Percentiles rank a stretch among this genome's conserved stretches.
These are phyloP conservation scores for Leccinellum rugosiceps DNA, from an alignment of 768 basidiomycete genomes.

Conservation along the genomic window DNA sequence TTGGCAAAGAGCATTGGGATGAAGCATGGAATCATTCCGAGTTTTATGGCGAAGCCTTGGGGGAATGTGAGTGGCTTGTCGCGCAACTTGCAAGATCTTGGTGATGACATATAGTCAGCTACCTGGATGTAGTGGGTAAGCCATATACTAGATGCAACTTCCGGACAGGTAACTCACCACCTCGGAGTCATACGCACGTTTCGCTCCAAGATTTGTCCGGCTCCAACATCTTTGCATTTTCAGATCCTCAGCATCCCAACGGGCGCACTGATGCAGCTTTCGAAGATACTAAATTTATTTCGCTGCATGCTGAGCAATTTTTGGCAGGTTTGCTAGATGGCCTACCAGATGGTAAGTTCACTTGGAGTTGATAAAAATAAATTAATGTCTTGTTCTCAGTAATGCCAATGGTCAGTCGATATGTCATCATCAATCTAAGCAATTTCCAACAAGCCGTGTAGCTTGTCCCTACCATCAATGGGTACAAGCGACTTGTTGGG, in stretches of 20 bases:
- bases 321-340: constrained; percentile 92
- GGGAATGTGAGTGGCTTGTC: constrained; percentile 59
- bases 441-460: constrained; percentile 24
- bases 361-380: background rate
- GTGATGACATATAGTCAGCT: constrained; percentile 46
- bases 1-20: constrained; percentile 90
- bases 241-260: constrained; percentile 51
- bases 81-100: background rate
- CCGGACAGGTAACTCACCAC: background rate
- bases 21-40: constrained; percentile 83
- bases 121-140: constrained; percentile 92
- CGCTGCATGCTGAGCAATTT: constrained; percentile 84
- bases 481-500: constrained; percentile 94
- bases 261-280: constrained; percentile 72
- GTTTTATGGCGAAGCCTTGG: constrained; percentile 99
- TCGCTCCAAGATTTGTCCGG: constrained; percentile 71
- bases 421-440: background rate
- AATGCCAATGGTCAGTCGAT: constrained; percentile 70
- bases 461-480: constrained; percentile 90
- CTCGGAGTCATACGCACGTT: constrained; percentile 81
- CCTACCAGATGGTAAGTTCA: constrained; percentile 72
- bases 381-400: constrained; percentile 40
- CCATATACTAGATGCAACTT: constrained; percentile 10
- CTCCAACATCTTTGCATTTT: constrained; percentile 75
- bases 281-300: constrained; percentile 82